Base-by-base conservation (phyloP, 768 basidiomycete species). In the Xanthoconium stramineum region DNA sequence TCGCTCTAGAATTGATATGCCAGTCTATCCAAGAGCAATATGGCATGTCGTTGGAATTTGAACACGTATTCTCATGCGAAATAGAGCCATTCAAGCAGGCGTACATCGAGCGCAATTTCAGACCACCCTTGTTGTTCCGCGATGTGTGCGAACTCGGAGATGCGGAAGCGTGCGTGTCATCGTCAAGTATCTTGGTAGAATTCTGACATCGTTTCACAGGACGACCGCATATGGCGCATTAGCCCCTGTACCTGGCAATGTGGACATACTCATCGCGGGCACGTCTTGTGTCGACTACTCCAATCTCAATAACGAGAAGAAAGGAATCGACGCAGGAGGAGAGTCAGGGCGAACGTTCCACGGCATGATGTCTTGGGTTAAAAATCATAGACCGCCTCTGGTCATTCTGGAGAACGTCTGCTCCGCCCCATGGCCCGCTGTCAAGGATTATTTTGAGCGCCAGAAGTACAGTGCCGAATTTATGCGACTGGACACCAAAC, bases 241-340 rank as follows among this genome's bases (percentile, higher is more conserved):
- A 36, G 91, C 83, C 4, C 78, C 83, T 33, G 94, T 98, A 5
- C 95, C 95, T 0, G 93, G 92, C 13, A 85, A 95, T 59, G 91
- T 92, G 30, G 94, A 97, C 69, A 76, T 97, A 52, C 79, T 96
- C 30, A 82, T 98, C 55, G 95, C 95, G 3, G 95, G 95, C 32
- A 98, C 95, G 1, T 96, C 94, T 20, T 98, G 95, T 59, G 94
- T 97, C 60, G 95, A 97, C 68, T 97, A 96, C 63, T 97, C 95
- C n/a, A 92, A 88, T 65, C 80, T 98, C 55, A 98, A 98, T 70
- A 94, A 89, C 62, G 83, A 91, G 67, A 92, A 92, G 69, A 92
- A 98, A 69, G 87, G 84, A 35, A 91, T 98, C 32, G 85, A 92
- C 46, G 92, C 80, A 7, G 86, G 89, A 55, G 95, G 95, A 45